Base-by-base conservation (phyloP, 192 early-diverging fungal species). In the Coemansia sp. region DNA sequence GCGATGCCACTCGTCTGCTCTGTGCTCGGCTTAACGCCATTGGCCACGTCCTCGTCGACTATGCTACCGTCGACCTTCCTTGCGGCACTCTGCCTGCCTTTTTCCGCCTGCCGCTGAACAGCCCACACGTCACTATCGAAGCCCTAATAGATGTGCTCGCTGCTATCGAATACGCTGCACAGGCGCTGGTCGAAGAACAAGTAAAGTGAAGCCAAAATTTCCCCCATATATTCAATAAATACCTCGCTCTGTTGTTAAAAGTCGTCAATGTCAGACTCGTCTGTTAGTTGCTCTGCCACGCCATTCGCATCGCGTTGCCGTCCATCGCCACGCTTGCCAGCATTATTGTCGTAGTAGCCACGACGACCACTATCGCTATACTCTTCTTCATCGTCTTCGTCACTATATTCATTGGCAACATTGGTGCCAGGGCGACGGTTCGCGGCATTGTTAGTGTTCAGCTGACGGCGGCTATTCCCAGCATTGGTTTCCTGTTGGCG, bases 41-140 rank as follows among this genome's bases (percentile, higher is more conserved):
- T 75, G 88, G 89, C 5, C 61, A 58, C 18, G 82, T 87, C 63
- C 80, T 91, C 67, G 65, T 93, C 7, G 92, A 93, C 67, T 92
- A 90, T 64, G 86, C 91, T 8, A 38, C 67, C 1, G 56, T 67
- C 18, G 70, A 72, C 2, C 10, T 56, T 34, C 34, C 17, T 11
- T n/a, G 19, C 18, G 9, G 21, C 10, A 4, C 24, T 6, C 60
- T 82, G 32, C 61, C 85, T 0, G 82, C 85, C 9, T 93, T 93
- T 60, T 88, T 91, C 67, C 82, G 92, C 34, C 69, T 92, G 8
- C 85, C 88, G 4, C 58, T 90, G 21, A 90, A 92, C 76, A 81
- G 82, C 18, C 89, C 90, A 8, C 40, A 43, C 29, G 56, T 78
- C 26, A 76, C 83, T n/a, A 67, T 81, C 17, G 66, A 72, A 10